Percentiles rank a stretch among this genome's conserved stretches.
Evolutionary conservation across 495 filamentous ascomycete species (phyloP).

Genomic region (Opeltia flavorubescens): DNA sequence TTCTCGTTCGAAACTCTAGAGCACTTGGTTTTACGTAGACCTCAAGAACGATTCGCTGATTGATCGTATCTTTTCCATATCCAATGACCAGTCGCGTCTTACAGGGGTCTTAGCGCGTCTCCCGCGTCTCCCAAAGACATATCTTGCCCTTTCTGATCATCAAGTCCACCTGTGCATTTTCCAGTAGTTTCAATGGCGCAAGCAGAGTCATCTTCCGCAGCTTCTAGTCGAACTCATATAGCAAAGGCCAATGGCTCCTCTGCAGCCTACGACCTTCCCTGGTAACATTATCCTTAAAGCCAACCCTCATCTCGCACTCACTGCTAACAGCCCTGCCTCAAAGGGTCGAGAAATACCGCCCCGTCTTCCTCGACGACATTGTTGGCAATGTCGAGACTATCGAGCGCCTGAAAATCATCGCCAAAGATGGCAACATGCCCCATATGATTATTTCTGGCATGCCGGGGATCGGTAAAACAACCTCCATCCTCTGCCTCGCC

Average conservation of each 20-base stretch:
- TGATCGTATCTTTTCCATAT: too few relatives aligned
- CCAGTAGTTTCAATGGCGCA: too few relatives aligned
- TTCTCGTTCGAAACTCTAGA: too few relatives aligned
- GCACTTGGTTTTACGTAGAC: too few relatives aligned
- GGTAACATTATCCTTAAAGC: constrained; percentile 48
- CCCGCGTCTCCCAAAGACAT: too few relatives aligned
- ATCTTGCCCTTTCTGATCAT: too few relatives aligned
- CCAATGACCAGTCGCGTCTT: too few relatives aligned
- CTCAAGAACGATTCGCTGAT: too few relatives aligned
- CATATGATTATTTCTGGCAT: constrained; percentile 98
- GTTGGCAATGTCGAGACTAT: constrained; percentile 97
- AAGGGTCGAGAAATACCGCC: constrained; percentile 98
- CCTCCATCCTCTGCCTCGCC: constrained; percentile 85
- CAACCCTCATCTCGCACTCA: neutral
- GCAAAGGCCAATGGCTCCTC: constrained; percentile 43
- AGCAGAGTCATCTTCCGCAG: constrained; percentile 65
- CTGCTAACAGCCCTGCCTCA: constrained; percentile 8
- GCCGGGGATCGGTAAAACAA: constrained; percentile 99
- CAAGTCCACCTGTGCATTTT: too few relatives aligned
- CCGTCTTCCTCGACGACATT: constrained; percentile 85
- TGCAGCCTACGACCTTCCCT: constrained; percentile 73
- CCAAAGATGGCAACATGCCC: constrained; percentile 98
- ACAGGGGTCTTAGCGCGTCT: too few relatives aligned
- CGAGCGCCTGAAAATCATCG: constrained; percentile 95
- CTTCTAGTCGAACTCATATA: constrained; percentile 48